Base-by-base conservation (phyloP, 805 yeast genomes). In the Wickerhamiella parazyma region DNA sequence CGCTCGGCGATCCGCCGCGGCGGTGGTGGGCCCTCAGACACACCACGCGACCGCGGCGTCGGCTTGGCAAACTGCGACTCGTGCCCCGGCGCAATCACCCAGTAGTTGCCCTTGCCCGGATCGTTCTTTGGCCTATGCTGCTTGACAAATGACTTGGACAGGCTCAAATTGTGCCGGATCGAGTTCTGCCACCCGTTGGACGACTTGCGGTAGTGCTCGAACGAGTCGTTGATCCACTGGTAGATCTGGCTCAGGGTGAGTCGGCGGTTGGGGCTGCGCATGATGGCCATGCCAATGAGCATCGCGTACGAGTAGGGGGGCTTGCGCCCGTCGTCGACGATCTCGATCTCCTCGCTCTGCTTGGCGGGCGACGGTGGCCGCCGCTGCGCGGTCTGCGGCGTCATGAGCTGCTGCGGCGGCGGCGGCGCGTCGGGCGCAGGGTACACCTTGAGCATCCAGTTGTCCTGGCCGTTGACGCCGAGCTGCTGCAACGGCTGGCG, bases 101-200 rank as follows among this genome's bases (percentile, higher is more conserved):
- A 89, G 61, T 80, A 89, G 64, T 87, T 95, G 25, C 91, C 91
- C 55, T 66, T 66, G 6, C 71, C 71, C 4, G 70, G 69, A 35
- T 64, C 69, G 34, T 53, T 56, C 52, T 81, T 80, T 10, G 95
- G 87, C 59, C 87, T 80, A 51, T 83, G 94, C 18, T 91, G 79
- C 63, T 89, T 89, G 39, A 80, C 70, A 58, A 89, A 89, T 0
- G 96, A 95, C 58, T 91, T 91, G 62, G 89, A 91, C 53, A 89
- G 70, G 10, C 95, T 85, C 24, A 89, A 67, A 52, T 91, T 89
- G 63, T 89, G 98, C 49, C 98, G 77, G 49, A 89, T 91, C 26
- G 95, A 87, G 63, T 89, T 89, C 63, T 89, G 96, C 98, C 98
- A 89, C 21, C 96, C 95, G 9, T 84, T 80, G 53, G 85, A 94